Base-by-base conservation (phyloP, 768 basidiomycete genomes). In the Krasilnikovozyma curviuscula region DNA sequence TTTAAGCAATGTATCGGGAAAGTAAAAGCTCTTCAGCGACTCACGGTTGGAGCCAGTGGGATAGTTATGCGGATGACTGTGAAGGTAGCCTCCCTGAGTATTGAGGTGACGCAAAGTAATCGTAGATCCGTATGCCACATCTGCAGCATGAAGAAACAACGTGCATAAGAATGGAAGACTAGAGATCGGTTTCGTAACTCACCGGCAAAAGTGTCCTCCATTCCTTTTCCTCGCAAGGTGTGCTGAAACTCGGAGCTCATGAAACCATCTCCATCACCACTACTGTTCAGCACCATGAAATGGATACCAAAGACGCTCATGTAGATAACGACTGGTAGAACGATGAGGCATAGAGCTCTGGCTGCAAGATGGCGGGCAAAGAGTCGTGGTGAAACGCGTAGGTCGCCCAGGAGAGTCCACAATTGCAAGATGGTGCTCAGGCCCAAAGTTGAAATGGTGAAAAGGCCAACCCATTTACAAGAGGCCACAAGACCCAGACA, bases 161-260 rank as follows among this genome's bases (percentile, higher is more conserved):
- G 32, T 38, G 38, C 16, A n/a, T n/a, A 29, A 13, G 18, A 25
- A 40, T 29, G 10, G 37, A 13, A 23, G 14, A 8, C 27, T 23
- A 4, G 29, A 23, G 16, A 8, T 31, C 7, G 27, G 6, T 13
- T n/a, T 40, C 28, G 8, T 5, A 38, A 56, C 75, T 51, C 49
- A 83, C 83, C 81, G 24, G 88, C 84, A 63, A 70, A 88, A 0
- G 91, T 97, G 63, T 98, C 88, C 10, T 72, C 71, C 93, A 97
- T 95, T 7, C 79, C 75, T 37, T 77, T 78, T 6, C 88, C 86
- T 14, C 78, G 71, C 12, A 98, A 70, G 0, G 89, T 95, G 60
- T 97, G 91, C 66, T 95, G 89, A 68, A 98, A 98, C 62, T 88
- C 89, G 2, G 86, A 83, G 67, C 83, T 91, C 93, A 98, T 98